These are phyloP conservation scores for Rhodomyrtus tomentosa DNA, from an alignment of 345 rosid species.

Conservation along the genomic window DNA sequence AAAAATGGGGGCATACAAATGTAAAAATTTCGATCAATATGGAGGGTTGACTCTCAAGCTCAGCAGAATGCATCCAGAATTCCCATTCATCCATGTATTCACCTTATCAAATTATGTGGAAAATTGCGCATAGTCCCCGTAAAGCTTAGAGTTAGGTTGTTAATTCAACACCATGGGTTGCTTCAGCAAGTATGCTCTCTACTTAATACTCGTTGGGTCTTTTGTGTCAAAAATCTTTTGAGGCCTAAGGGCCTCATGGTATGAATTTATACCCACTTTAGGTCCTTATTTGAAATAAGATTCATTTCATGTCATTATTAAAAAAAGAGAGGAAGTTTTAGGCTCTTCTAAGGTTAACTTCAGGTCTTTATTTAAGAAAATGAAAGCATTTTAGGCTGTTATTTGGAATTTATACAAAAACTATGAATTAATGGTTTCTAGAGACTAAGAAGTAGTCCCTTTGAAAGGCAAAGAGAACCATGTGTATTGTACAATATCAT, in stretches of 20 bases:
- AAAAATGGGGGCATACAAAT: not conserved
- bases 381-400: no score
- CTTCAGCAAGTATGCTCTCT: not conserved
- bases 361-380: no score
- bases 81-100: not conserved
- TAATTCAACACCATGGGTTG: not conserved
- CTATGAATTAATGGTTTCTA: no score
- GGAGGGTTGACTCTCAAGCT: not conserved
- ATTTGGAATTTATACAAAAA: no score
- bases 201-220: not conserved
- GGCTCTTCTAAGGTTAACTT: no score
- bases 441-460: not conserved
- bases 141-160: not conserved
- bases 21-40: not conserved
- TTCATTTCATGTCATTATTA: no score
- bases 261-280: no score
- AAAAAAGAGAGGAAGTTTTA: no score
- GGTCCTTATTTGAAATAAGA: no score
- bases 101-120: not conserved
- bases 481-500: not conserved
- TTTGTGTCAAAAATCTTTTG: no score
- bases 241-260: no score
- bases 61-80: not conserved
- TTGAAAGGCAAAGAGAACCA: not conserved
- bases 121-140: not conserved